Evolutionary conservation across 345 rosid species (phyloP), one percentile per base, ranked within the genome.

Genomic region (Murraya paniculata): DNA sequence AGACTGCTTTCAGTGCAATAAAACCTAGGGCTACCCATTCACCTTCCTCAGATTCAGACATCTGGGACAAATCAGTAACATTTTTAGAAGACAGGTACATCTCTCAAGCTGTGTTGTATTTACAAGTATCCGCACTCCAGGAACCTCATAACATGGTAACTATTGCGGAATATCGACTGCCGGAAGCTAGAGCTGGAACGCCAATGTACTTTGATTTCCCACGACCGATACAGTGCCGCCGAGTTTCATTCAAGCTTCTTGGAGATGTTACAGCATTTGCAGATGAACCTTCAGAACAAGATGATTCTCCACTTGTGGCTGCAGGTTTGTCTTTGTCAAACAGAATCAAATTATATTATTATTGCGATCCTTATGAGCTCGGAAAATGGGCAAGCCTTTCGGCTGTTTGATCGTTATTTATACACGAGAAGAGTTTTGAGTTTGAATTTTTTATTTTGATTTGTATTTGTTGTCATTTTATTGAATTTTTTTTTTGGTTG

Each of bases 361-460:
- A 83, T 48, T 91, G 88, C 6, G 93, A 95, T 86, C 94, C 97
- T 62, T 85, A 85, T 28, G 98, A 95, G 50, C 87, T 89, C 30
- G 98, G 98, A 71, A 93, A 89, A 85, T 95, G 98, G 98, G 95
- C 93, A 64, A 91, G 90, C 71, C 97, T 93, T 64, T 89, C 98
- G 0, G 81, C 83, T 48, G 87, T 85, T 48, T 95, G 88, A 92
- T 53, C 11, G 14, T 25, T 35, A 25, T 38, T 64, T 13, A 50
- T 41, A 21, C 45, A 33, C 22, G 36, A 22, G 19, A 53, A 16
- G 24, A 64, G 55, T 79, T 69, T 66, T 19, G 74, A 38, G 66
- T 59, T 75, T 76, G 71, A 25, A n/a, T n/a, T 45, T 69, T 53
- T 36, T 10, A 72, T 83, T 50, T 55, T 27, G 59, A 31, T 62